Conservation (phyloP, 805 yeast genomes). For the Pichia nanzhaoensis region DNA sequence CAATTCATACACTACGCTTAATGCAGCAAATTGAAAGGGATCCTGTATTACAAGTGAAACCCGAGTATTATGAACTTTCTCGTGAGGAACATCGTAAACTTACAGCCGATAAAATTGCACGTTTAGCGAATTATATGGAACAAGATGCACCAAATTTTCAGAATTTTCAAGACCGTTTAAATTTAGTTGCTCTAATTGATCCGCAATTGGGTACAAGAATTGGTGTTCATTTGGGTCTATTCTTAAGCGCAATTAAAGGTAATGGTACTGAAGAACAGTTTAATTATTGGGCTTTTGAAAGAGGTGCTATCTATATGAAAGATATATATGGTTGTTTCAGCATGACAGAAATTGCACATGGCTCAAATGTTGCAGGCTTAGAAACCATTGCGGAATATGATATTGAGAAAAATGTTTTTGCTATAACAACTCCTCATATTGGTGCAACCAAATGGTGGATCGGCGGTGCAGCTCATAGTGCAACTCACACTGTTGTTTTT, state of each 20-base stretch:
- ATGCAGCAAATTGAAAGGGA: constrained; percentile 60
- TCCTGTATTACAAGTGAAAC: constrained; percentile 51
- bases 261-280: constrained; percentile 83
- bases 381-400: constrained; percentile 90
- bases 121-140: constrained; percentile 56
- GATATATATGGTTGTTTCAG: constrained; percentile 83
- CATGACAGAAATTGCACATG: constrained; percentile 92
- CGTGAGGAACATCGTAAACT: constrained; percentile 52
- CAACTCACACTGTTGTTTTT: constrained; percentile 79
- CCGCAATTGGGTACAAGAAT: constrained; percentile 76
- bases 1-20: constrained; percentile 41
- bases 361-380: constrained; percentile 87
- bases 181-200: constrained; percentile 59
- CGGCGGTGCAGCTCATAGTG: constrained; percentile 95
- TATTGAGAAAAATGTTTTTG: constrained; percentile 54
- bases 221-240: constrained; percentile 85
- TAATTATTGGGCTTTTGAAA: constrained; percentile 70
- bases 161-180: constrained; percentile 51
- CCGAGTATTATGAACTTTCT: constrained; percentile 50
- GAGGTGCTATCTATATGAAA: constrained; percentile 54
- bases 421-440: constrained; percentile 78
- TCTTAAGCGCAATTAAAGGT: constrained; percentile 74
- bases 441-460: constrained; percentile 99
- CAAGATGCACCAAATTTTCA: constrained; percentile 33
- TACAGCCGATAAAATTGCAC: constrained; percentile 54